Base-by-base conservation (phyloP, 2,329 filamentous ascomycete genomes). In the Aspergillus japonicus region DNA sequence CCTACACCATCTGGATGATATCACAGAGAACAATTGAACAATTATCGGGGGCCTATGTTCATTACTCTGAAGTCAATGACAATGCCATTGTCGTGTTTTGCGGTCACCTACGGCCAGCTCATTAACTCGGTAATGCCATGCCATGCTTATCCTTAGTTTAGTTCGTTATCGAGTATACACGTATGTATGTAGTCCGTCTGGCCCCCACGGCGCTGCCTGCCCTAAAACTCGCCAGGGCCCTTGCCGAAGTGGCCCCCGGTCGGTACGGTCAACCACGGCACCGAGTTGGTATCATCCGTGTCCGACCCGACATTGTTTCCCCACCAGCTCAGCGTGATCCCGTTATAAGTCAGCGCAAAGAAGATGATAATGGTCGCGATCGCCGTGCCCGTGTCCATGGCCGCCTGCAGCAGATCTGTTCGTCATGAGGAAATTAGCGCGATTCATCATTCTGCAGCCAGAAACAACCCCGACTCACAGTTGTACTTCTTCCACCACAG, bases 401-500 rank as follows among this genome's bases (percentile, higher is more conserved):
- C 70, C 11, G 70, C 70, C 35, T 71, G 69, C 19, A 70, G 52
- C 4, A 73, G 64, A 39, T 61, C 52, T 60, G 33, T 12, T 1
- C 0, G 16, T 19, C 5, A 6, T 11, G 11, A 10, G 21, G 23
- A 23, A n/a, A n/a, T 55, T 19, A 55, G 53, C 5, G 2, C 5
- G 11, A 42, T 51, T 11, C 24, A 31, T 16, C 11, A 11, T 12
- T 14, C 8, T 23, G 23, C 23, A 3, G 23, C 23, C 23, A 23
- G 0, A 23, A 23, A 23, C 11, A 11, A 6, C 12, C 35, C 5
- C 24, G 31, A 64, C 67, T 50, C 21, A 70, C 68, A 72, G 19
- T 74, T 74, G 53, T 73, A 74, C 23, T 69, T 63, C 55, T 71
- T 72, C 72, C 72, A 73, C 70, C 71, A 73, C 26, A 64, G 64